Evolutionary conservation across 805 yeast genomes (phyloP), one percentile per base, ranked within the genome.

Genomic region (Pichia phayaonensis): DNA sequence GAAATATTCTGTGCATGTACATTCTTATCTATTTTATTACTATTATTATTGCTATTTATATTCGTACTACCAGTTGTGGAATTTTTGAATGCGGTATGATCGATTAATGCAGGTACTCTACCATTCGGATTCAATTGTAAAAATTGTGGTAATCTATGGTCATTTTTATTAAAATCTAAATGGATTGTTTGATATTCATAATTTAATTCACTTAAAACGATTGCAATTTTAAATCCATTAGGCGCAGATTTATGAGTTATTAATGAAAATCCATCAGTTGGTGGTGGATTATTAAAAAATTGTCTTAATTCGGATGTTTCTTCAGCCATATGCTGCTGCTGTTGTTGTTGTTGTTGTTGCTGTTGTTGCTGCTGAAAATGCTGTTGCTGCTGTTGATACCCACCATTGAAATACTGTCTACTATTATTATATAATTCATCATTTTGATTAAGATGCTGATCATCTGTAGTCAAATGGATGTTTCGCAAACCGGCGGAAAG

Each of bases 61-160:
- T 27, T 23, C 26, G 43, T 43, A 16, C 45, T 47, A 62, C 80
- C 80, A 52, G 16, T 34, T n/a, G 38, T 34, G n/a, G 38, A 34
- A 34, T n/a, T 34, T 34, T 34, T 34, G 7, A 34, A 34, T n/a
- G 8, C 16, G 3, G 77, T 78, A 66, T 92, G 97, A 67, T 90
- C 98, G 48, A 92, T 86, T 49, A 90, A 75, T 2, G 97, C 95
- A 4, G 98, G 98, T 8, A 90, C 95, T 54, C 98, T 75, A 3
- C 97, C 97, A 66, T 92, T 92, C 26, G 98, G 98, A 66, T 90
- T 92, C 54, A 90, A 83, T n/a, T 89, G 77, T 20, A 90, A 90
- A 60, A 90, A 90, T 65, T 90, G 95, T 0, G 97, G 97, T 2
- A 95, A 87, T 55, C 96, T 72, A 65, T 90, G 97, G 67, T 90